Conservation (phyloP, 257 asterid species). For the Cordia subcordata region DNA sequence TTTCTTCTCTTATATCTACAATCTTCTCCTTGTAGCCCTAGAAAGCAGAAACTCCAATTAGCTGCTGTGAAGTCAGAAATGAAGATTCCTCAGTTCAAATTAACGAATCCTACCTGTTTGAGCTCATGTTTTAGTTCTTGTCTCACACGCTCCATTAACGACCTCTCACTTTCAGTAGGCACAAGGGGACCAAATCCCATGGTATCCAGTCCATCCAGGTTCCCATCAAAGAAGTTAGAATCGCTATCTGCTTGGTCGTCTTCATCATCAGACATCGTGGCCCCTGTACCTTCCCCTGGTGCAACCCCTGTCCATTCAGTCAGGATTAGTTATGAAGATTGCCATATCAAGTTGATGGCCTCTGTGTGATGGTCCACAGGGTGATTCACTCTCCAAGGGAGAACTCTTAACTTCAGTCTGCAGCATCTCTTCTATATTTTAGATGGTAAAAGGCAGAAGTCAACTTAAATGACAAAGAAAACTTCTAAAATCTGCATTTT, state of each 20-base stretch:
- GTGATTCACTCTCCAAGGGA: too few relatives aligned
- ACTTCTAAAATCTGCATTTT: too few relatives aligned
- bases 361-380: too few relatives aligned
- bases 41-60: conserved; percentile 9
- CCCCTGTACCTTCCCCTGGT: conserved; percentile 96
- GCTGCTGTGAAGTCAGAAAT: background rate
- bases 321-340: background rate
- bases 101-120: conserved; percentile 59
- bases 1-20: conserved; percentile 60
- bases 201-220: conserved; percentile 70
- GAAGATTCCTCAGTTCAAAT: background rate
- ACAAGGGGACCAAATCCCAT: conserved; percentile 96
- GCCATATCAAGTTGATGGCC: too few relatives aligned
- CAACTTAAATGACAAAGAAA: too few relatives aligned
- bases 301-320: conserved; percentile 61
- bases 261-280: conserved; percentile 98
- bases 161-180: conserved; percentile 88
- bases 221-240: conserved; percentile 78
- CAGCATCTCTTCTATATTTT: too few relatives aligned
- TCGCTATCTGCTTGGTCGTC: conserved; percentile 91
- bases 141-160: conserved; percentile 97
- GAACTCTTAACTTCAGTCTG: too few relatives aligned
- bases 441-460: too few relatives aligned
- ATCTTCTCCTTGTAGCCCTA: conserved; percentile 62
- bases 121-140: conserved; percentile 93